phyloP scores from a whole-genome alignment of 768 basidiomycete species.

The Mycena vulgaris region DNA sequence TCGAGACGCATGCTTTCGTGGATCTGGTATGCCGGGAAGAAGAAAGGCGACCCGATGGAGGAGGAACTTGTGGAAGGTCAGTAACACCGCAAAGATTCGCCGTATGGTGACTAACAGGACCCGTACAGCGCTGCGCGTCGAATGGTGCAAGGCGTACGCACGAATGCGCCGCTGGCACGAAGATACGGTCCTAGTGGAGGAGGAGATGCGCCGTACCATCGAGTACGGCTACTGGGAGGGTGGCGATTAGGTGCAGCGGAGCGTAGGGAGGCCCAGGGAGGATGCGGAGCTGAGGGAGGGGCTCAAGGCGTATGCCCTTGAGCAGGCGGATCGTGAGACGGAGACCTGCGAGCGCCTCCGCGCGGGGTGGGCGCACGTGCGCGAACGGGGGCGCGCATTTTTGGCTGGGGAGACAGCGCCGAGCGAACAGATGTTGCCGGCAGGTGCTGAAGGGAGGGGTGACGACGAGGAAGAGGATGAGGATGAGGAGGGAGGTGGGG shows the following conservation, averaged over 20 bases:
- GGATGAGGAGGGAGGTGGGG: background rate
- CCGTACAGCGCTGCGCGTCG: slow-evolving; percentile 5
- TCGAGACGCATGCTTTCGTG: background rate
- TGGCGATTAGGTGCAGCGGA: background rate
- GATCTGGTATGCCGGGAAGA: background rate
- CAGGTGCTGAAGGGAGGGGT: background rate
- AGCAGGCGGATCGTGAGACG: background rate
- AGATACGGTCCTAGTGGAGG: slow-evolving; percentile 10
- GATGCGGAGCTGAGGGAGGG: background rate
- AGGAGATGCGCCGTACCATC: slow-evolving; percentile 21
- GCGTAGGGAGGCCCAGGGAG: background rate
- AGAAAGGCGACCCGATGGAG: background rate
- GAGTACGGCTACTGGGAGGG: background rate
- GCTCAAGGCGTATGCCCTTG: background rate
- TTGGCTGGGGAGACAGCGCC: background rate
- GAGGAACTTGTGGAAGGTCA: background rate
- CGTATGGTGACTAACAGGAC: no score
- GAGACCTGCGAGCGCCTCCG: background rate
- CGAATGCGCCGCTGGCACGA: slow-evolving; percentile 25
- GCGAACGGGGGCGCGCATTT: background rate
- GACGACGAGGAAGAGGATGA: background rate
- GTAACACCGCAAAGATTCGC: no score
- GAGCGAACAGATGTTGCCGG: background rate
- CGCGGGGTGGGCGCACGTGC: background rate
- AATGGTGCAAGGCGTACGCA: slow-evolving; percentile 8